These are phyloP conservation scores for Plasmopara muralis DNA, from an alignment of 352 stramenopile genomes.

Conservation along the genomic window DNA sequence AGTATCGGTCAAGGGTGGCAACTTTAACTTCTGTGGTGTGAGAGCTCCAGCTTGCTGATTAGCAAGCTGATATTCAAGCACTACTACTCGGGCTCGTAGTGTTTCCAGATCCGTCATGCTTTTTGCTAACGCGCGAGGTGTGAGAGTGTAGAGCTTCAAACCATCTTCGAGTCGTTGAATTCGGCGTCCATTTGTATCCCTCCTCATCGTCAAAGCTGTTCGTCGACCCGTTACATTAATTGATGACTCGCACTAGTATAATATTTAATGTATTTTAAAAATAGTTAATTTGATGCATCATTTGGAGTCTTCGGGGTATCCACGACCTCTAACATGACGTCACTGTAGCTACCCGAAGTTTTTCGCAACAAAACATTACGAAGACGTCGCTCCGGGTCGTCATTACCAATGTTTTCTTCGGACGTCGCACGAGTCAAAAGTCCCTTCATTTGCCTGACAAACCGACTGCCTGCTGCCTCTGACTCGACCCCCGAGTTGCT, in stretches of 20 bases:
- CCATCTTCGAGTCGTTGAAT: constrained; percentile 50
- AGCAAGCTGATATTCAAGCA: constrained; percentile 49
- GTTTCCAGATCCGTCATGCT: constrained; percentile 49
- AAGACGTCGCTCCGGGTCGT: constrained; percentile 64
- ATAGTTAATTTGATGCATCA: constrained; percentile 3
- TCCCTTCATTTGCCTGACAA: constrained; percentile 40
- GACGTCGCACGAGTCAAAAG: constrained; percentile 31
- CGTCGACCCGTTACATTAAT: constrained; percentile 5
- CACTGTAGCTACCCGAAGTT: constrained; percentile 76
- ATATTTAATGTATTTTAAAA: background rate
- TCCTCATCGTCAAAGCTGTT: constrained; percentile 9
- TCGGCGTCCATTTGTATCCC: constrained; percentile 18
- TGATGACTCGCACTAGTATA: background rate
- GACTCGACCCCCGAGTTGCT: constrained; percentile 50
- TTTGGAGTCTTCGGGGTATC: constrained; percentile 53
- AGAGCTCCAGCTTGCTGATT: constrained; percentile 40
- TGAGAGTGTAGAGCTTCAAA: constrained; percentile 38
- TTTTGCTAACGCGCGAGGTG: constrained; percentile 44
- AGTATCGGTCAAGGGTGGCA: constrained; percentile 32
- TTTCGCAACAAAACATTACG: constrained; percentile 58
- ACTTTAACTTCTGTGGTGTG: constrained; percentile 29
- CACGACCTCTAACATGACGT: constrained; percentile 59
- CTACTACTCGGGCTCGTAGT: constrained; percentile 36
- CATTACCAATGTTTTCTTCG: constrained; percentile 42
- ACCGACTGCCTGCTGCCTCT: constrained; percentile 29